Conservation (phyloP, 331 rosid species). For the Ulmus americana region DNA sequence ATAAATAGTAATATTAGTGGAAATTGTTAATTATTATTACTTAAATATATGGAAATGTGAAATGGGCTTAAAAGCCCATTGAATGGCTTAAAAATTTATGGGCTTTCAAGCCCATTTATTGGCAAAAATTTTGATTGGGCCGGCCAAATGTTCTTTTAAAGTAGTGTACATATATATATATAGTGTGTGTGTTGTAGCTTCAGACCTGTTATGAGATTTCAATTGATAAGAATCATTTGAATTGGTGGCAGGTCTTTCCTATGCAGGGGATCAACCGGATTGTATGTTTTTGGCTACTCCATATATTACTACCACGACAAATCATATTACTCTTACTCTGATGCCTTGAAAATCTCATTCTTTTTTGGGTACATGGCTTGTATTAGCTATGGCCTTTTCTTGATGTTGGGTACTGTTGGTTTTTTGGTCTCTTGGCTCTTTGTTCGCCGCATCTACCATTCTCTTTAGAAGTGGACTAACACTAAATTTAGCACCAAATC, state of each 20-base stretch:
- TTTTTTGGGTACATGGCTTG: neutral
- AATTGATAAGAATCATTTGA: neutral
- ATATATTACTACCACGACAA: neutral
- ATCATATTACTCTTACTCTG: neutral
- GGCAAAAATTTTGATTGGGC: too few species aligned
- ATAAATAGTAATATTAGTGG: too few species aligned
- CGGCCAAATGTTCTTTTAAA: too few species aligned
- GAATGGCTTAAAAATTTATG: too few species aligned
- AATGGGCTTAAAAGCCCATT: too few species aligned
- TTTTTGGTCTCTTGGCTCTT: neutral
- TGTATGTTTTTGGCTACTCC: conserved; percentile 1
- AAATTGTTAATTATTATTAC: too few species aligned
- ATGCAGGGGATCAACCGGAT: neutral
- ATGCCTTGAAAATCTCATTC: neutral
- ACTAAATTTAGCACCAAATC: too few species aligned
- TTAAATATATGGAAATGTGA: too few species aligned
- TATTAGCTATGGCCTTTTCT: neutral
- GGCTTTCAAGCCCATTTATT: too few species aligned
- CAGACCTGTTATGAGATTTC: neutral
- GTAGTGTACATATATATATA: too few species aligned
- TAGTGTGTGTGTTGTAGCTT: too few species aligned
- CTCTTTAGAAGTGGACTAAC: neutral
- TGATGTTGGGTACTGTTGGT: neutral
- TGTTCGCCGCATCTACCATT: neutral
- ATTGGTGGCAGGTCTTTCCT: neutral